Evolutionary conservation across 495 filamentous ascomycete genomes (phyloP).

Genomic region (Schizothecium vesticola): DNA sequence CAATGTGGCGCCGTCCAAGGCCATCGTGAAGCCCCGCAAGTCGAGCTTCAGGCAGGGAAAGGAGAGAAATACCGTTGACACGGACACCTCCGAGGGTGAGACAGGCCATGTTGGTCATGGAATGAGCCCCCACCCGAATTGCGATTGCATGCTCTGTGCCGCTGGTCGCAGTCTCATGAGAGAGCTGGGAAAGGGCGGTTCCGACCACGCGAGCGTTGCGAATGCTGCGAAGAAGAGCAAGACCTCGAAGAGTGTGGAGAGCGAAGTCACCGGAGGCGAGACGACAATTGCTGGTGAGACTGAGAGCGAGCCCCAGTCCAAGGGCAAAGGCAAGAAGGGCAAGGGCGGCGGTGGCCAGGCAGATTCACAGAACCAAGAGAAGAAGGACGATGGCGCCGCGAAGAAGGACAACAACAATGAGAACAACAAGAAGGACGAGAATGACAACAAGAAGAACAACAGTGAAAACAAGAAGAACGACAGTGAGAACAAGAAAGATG

Average conservation of each 20-base stretch:
- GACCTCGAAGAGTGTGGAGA: not conserved
- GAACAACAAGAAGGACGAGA: not conserved
- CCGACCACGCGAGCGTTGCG: not conserved
- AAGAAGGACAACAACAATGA: not conserved
- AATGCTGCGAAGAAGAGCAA: not conserved
- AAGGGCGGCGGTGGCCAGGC: not conserved
- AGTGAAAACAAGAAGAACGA: not conserved
- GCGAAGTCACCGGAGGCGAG: not conserved
- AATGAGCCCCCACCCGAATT: not conserved
- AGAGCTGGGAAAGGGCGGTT: not conserved
- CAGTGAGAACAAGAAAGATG: not conserved
- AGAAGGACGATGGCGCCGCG: not conserved
- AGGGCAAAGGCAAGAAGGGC: constrained; percentile 4
- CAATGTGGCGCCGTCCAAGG: not conserved
- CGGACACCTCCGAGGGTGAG: not conserved
- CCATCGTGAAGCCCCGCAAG: not conserved
- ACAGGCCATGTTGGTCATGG: not conserved
- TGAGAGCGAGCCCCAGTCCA: not conserved
- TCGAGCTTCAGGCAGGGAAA: not conserved
- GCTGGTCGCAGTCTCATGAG: not conserved
- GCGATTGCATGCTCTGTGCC: not conserved
- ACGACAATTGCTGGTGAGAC: not conserved
- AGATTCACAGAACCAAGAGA: not conserved
- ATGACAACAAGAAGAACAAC: not conserved
- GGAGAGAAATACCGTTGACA: not conserved